Evolutionary conservation across 306 rosid species (phyloP), one percentile per base, ranked within the genome.

Genomic region (Parietaria judaica): DNA sequence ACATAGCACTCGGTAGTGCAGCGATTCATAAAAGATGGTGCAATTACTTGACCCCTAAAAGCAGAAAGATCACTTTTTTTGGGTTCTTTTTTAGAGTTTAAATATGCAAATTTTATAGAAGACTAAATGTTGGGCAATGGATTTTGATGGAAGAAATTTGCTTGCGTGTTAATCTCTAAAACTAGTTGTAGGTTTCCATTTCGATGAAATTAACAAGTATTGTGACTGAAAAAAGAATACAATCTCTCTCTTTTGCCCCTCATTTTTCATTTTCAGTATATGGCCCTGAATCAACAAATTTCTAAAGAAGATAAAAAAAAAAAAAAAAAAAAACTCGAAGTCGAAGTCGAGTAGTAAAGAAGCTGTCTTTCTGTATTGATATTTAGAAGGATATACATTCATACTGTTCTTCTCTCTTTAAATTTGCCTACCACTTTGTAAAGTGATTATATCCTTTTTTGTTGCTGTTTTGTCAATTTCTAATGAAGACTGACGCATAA

Each of bases 1-100:
- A 69, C 60, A 80, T 74, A 72, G 55, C 45, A 54, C 64, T 47
- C 41, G 51, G 36, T 38, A 51, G 36, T 56, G 64, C 52, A 61
- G 54, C 58, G 61, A 58, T 54, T 41, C 71, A 54, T 52, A 55
- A 66, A 54, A 67, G 52, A 61, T 63, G 68, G 60, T 62, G 68
- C 63, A 63, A 63, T 63, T 72, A 70, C 39, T 38, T 36, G 51
- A 36, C 45, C 52, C 14, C 14, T 9, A 16, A 60, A 60, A n/a
- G 38, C 60, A 44, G 37, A 10, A 5, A 4, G 8, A 15, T 17
- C 17, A 0, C 34, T 36, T 12, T 13, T 13, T 37, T 37, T 58
- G 8, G 3, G 9, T 49, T 49, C 1, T 59, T 41, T 59, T 59
- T 11, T 39, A 59, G 16, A 41, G 14, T 7, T 15, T 7, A 36